A percentile compares a stretch with the other conserved stretches of the same genome.
Conservation (phyloP, 1,139 yeast genomes). For the Tardiomyces blankii region DNA sequence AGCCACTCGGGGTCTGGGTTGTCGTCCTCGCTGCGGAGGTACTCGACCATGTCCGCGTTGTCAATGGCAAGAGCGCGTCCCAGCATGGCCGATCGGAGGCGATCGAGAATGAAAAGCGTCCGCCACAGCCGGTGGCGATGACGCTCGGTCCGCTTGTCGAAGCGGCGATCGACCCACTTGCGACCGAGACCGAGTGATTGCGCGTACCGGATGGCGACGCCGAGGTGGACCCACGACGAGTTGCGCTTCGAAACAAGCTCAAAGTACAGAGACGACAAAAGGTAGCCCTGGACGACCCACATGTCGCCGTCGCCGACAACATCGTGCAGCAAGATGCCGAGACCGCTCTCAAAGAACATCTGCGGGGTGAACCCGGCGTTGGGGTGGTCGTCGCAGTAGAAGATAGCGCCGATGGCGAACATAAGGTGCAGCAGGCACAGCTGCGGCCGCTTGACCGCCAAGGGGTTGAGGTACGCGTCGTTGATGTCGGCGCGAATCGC, state of each 20-base stretch:
- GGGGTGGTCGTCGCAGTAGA: slow-evolving; percentile 11
- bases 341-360: slow-evolving; percentile 28
- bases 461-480: slow-evolving; percentile 22
- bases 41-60: slow-evolving; percentile 36
- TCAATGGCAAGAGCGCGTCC: slow-evolving; percentile 34
- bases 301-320: slow-evolving; percentile 30
- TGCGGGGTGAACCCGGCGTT: slow-evolving; percentile 6
- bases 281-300: slow-evolving; percentile 35
- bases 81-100: slow-evolving; percentile 29
- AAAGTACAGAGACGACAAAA: slow-evolving; percentile 31
- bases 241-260: slow-evolving; percentile 31
- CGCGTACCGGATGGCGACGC: slow-evolving; percentile 24
- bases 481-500: slow-evolving; percentile 20
- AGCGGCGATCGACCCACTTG: slow-evolving; percentile 22
- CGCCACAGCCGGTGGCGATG: slow-evolving; percentile 33
- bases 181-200: slow-evolving; percentile 25
- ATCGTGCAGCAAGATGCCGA: slow-evolving; percentile 21
- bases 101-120: slow-evolving; percentile 31
- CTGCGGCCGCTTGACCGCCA: slow-evolving; percentile 13
- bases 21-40: slow-evolving; percentile 13
- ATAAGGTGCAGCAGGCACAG: slow-evolving; percentile 28
- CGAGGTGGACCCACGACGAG: slow-evolving; percentile 33
- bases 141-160: slow-evolving; percentile 14
- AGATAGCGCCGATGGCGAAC: slow-evolving; percentile 32
- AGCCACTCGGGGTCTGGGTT: slow-evolving; percentile 13